Conservation (phyloP, 148 eudicot species). For the Amaranthus cruentus region DNA sequence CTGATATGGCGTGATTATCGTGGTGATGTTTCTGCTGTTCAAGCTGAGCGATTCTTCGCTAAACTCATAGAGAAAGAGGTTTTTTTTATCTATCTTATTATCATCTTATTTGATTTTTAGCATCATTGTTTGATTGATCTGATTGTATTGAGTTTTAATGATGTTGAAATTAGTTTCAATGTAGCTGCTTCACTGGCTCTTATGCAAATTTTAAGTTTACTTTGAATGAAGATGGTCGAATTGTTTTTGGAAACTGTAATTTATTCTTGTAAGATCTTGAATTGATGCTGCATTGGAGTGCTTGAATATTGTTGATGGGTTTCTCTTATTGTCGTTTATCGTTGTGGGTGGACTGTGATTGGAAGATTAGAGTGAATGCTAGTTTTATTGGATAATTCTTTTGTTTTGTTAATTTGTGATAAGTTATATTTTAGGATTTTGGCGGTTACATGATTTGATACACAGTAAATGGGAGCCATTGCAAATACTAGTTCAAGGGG, state of each 20-base stretch:
- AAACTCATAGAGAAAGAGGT: constrained; percentile 96
- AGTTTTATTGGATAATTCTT: background rate
- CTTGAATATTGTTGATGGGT: background rate
- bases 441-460: background rate
- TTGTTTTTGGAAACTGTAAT: background rate
- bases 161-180: background rate
- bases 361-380: background rate
- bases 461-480: too few relatives aligned
- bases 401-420: background rate
- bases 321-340: background rate
- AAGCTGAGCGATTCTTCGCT: constrained; percentile 88
- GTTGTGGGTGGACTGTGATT: background rate
- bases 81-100: background rate
- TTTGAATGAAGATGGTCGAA: background rate
- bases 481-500: too few relatives aligned
- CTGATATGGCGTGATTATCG: constrained; percentile 93
- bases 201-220: background rate
- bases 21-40: constrained; percentile 75
- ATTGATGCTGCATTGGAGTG: background rate
- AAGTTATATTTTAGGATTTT: background rate
- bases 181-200: background rate
- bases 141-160: background rate
- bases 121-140: background rate
- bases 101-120: background rate
- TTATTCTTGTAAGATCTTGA: background rate